Conservation (phyloP, 2,329 filamentous ascomycete genomes). For the Huntiella decipiens region DNA sequence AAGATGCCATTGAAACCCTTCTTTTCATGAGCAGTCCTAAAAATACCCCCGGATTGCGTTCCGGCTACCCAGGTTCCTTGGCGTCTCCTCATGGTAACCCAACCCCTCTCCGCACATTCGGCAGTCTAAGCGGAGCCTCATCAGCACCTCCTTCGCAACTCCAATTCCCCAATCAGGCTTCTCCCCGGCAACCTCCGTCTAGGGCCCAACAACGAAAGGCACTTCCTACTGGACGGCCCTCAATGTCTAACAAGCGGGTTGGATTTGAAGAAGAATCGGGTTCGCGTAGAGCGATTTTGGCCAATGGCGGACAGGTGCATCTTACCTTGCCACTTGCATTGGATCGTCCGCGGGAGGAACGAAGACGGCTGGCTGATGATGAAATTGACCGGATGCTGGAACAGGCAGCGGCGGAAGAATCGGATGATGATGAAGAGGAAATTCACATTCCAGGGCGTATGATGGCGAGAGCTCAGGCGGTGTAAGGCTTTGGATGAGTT, state of each 20-base stretch:
- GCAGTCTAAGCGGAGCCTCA: background rate
- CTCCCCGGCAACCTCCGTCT: conserved; percentile 12
- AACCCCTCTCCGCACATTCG: background rate
- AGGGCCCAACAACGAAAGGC: conserved; percentile 27
- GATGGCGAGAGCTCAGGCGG: conserved; percentile 6
- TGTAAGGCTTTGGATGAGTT: background rate
- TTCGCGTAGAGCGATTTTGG: background rate
- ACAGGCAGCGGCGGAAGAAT: conserved; percentile 27
- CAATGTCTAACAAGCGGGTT: conserved; percentile 24
- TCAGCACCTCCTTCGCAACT: background rate
- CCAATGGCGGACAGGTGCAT: conserved; percentile 19
- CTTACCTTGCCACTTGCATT: conserved; percentile 33
- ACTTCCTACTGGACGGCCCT: conserved; percentile 29
- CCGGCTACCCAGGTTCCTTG: conserved; percentile 27
- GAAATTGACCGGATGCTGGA: conserved; percentile 42
- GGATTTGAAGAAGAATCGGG: conserved; percentile 23
- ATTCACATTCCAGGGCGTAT: conserved; percentile 30
- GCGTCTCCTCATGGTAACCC: conserved; percentile 16
- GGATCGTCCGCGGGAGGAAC: conserved; percentile 20
- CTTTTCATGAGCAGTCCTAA: conserved; percentile 68
- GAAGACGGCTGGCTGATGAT: conserved; percentile 29
- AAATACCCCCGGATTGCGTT: conserved; percentile 45
- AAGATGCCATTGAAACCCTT: conserved; percentile 63
- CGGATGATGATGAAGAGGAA: conserved; percentile 37
- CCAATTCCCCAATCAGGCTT: background rate